Evolutionary conservation across 2,329 filamentous ascomycete species (phyloP).

Genomic region (Scedosporium apiospermum): DNA sequence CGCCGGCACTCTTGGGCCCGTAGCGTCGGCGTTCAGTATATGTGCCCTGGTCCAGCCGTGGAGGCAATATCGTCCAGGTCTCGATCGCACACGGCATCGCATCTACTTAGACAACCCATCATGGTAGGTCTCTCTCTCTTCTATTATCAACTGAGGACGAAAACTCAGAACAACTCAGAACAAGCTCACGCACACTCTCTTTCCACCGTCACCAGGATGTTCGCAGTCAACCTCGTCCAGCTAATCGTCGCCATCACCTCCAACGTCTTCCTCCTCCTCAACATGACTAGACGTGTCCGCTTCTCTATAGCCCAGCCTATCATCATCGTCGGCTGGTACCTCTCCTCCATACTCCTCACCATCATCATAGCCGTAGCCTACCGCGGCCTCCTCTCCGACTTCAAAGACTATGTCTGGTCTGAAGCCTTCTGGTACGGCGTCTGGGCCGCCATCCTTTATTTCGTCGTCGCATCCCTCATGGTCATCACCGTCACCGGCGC

Average conservation of each 20-base stretch:
- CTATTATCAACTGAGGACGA: not conserved
- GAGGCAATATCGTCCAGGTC: constrained; percentile 49
- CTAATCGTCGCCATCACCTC: constrained; percentile 66
- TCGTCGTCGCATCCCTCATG: constrained; percentile 67
- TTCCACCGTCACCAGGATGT: constrained; percentile 39
- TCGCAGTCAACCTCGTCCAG: constrained; percentile 67
- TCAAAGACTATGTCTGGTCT: constrained; percentile 52
- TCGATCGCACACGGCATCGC: constrained; percentile 37
- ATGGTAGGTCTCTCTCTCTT: constrained; percentile 42
- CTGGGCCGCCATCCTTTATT: constrained; percentile 70
- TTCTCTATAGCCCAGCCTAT: constrained; percentile 76
- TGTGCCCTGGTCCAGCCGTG: constrained; percentile 75
- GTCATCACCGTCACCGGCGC: constrained; percentile 74
- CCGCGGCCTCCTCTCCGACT: constrained; percentile 39
- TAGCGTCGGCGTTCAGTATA: constrained; percentile 82
- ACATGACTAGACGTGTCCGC: constrained; percentile 72
- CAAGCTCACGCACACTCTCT: not conserved
- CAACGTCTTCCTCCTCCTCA: constrained; percentile 74
- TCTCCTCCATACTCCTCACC: constrained; percentile 55
- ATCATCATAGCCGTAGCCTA: constrained; percentile 57
- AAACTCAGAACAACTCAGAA: not conserved
- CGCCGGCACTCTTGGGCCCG: constrained; percentile 73
- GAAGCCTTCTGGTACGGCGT: constrained; percentile 85
- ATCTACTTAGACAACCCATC: constrained; percentile 49
- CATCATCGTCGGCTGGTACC: constrained; percentile 73